Base-by-base conservation (phyloP, 139 green algal genomes). In the Picocystis salinarum region DNA sequence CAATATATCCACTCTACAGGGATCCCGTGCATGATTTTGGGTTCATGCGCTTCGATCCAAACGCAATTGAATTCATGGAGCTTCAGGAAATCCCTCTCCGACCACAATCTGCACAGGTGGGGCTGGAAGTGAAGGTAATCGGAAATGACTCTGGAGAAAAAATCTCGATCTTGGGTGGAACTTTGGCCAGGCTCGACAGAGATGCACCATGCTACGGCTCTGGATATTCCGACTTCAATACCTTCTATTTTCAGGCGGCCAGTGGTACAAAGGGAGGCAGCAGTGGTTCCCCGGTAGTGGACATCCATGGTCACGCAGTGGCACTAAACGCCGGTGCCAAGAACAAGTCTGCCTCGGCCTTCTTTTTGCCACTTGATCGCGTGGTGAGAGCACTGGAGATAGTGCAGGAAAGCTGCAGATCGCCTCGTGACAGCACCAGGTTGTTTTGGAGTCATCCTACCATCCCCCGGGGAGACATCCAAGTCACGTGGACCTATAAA, bases 171-270 rank as follows among this genome's bases (percentile, higher is more conserved):
- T 57, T 93, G 23, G 60, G 68, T 0, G 82, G 83, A 19, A 91
- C 79, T 5, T 42, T 93, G 15, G 82, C 82, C 0, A 61, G 82
- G 13, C 61, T 93, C 19, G 82, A 93, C 51, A 59, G 82, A 12
- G 81, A 93, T 52, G 81, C 81, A 0, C 80, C 80, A 0, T 34
- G 58, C 11, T 92, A 91, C 42, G 59, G 57, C 26, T 75, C 75
- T 19, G 50, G 55, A 4, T 92, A 80, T 67, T 91, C 91, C 45
- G 82, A 93, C 59, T 91, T 92, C 66, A 93, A 93, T 61, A 93
- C 80, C 23, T 91, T 67, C 33, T 67, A 67, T 31, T 13, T 67
- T 4, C 76, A 91, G 51, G 80, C 80, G 1, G 77, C 77, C 0
- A 77, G 61, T 4, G 75, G 63, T 25, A 73, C 63, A 20, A 92